Evolutionary conservation across 805 yeast species (phyloP), one percentile per base, ranked within the genome.

Genomic region (Metschnikowia cubensis): DNA sequence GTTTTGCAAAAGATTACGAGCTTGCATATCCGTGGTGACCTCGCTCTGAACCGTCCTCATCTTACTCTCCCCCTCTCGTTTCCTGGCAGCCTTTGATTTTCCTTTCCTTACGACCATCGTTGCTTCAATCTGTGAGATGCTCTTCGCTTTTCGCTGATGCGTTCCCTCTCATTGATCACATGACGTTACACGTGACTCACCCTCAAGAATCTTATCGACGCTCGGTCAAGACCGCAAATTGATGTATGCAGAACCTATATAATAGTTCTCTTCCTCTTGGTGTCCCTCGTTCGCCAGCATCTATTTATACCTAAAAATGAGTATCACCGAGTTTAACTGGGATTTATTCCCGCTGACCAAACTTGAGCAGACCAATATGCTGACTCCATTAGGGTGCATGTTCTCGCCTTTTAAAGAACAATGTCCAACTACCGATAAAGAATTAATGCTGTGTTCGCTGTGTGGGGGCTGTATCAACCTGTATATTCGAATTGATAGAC

Each of bases 261-360:
- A 8, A 8, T 14, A 7, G 40, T 21, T 17, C 18, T 11, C 17
- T 15, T 17, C 31, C 31, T n/a, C 20, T 4, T 8, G n/a, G 13
- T 21, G 18, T 14, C 32, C 32, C 31, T 38, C 41, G 18, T 36
- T 36, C 25, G 18, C 31, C 36, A 20, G 13, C 14, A 5, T 8
- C 18, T 22, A 25, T 35, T 25, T 18, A 8, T n/a, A 22, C 25
- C 38, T 22, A 8, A n/a, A n/a, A 7, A 53, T 53, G 57, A 49
- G 55, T 6, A 34, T 36, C 6, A 81, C 83, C 46, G 77, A 87
- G 50, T 85, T 87, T 72, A 81, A 86, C 59, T 87, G 92, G 92
- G 84, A 87, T 66, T 58, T 70, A 10, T 66, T 73, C 53, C 76
- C 77, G 1, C 61, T 69, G 17, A 71, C 75, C 1, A 63, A 70